These are phyloP conservation scores for Metarhizium sp. DNA, from an alignment of 2,329 filamentous ascomycete genomes.

Conservation along the genomic window DNA sequence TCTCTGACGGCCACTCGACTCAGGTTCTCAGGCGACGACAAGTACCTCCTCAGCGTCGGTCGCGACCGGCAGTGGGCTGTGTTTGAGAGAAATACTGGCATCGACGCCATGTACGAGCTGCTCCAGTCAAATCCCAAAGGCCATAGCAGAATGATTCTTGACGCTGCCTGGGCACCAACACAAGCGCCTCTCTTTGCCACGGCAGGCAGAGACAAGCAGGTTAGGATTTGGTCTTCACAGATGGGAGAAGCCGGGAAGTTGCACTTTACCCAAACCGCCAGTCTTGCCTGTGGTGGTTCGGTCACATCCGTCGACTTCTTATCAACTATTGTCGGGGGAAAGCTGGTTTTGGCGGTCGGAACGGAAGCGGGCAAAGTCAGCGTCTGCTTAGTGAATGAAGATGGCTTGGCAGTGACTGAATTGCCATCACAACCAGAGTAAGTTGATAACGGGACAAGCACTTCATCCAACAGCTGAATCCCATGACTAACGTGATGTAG, in stretches of 20 bases:
- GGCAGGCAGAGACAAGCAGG: slow-evolving; percentile 78
- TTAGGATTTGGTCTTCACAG: slow-evolving; percentile 57
- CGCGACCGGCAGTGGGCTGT: slow-evolving; percentile 87
- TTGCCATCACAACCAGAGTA: slow-evolving; percentile 28
- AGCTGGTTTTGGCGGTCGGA: slow-evolving; percentile 42
- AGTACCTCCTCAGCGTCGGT: slow-evolving; percentile 75
- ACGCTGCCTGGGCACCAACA: slow-evolving; percentile 70
- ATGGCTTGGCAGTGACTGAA: slow-evolving; percentile 28
- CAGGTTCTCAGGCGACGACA: slow-evolving; percentile 67
- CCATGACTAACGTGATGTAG: slow-evolving; percentile 14
- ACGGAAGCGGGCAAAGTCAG: slow-evolving; percentile 44
- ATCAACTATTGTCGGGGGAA: slow-evolving; percentile 19
- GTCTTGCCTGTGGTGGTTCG: slow-evolving; percentile 46
- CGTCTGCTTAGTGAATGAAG: slow-evolving; percentile 30
- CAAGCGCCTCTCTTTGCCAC: slow-evolving; percentile 61
- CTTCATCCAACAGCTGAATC: too few species aligned
- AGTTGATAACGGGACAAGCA: slow-evolving; percentile 12
- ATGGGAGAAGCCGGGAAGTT: slow-evolving; percentile 19
- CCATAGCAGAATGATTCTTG: slow-evolving; percentile 86
- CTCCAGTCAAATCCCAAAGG: slow-evolving; percentile 67
- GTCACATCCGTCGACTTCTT: slow-evolving; percentile 67
- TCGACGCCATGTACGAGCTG: slow-evolving; percentile 40
- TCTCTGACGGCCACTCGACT: slow-evolving; percentile 77
- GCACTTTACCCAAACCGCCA: slow-evolving; percentile 42
- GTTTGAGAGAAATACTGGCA: slow-evolving; percentile 46